Base-by-base conservation (phyloP, 2,329 filamentous ascomycete species). In the Achaetomium macrosporum region DNA sequence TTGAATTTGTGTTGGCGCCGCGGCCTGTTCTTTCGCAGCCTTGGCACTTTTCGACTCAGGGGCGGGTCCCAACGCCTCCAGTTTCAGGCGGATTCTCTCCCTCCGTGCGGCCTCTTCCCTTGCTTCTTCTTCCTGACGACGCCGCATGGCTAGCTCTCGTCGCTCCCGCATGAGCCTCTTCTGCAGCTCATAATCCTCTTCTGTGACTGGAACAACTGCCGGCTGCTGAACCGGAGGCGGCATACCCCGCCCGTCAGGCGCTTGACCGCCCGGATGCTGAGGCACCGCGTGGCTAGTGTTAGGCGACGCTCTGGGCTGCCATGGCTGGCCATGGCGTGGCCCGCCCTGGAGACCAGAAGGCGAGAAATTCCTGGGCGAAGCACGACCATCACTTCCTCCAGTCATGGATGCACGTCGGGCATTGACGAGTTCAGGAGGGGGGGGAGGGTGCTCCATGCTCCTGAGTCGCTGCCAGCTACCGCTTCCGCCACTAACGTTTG, bases 401-500 rank as follows among this genome's bases (percentile, higher is more conserved):
- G 74, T 70, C 29, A 79, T 65, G 1, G 81, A 81, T 25, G 71
- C 70, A 55, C 77, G 71, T 17, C 76, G 72, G 15, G 69, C 68
- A 50, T 69, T 71, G 12, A 74, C 60, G 20, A 74, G 57, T 7
- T 81, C 76, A 2, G 70, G 66, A 2, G 74, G 70, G 0, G 69
- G 69, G 47, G 74, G 65, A 9, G 67, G 57, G 40, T 68, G 65
- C 39, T 79, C 76, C 20, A 66, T 68, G 7, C 68, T 68, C 58
- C 75, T 78, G 35, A 73, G 59, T 35, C 86, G 82, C 60, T 85
- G 80, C 61, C 84, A 81, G 36, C 81, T 77, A 55, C 86, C 85
- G 67, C 90, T 95, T 54, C 87, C 88, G 51, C 89, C 90, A 67
- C 91, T 96, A 39, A 95, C 86, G 64, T 90, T 95, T 2, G 92